Percentiles rank a stretch among this genome's conserved stretches.
Conservation (phyloP, 176 grass and related monocot genomes). For the Zizania latifolia region DNA sequence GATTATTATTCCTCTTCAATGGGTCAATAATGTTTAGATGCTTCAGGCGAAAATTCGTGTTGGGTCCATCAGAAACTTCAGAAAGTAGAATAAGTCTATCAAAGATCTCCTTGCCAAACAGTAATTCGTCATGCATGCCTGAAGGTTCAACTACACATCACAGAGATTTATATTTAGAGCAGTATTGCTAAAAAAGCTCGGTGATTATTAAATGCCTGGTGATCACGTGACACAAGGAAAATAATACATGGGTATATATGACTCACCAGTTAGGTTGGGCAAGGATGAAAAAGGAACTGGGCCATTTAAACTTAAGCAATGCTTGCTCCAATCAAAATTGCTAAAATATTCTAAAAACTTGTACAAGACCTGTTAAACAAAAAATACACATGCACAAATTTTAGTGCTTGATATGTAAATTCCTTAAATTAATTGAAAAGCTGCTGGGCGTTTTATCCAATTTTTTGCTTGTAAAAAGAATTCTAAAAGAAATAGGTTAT, state of each 20-base stretch:
- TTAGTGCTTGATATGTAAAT: neutral
- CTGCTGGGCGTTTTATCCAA: too few species aligned
- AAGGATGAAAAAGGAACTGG: conserved; percentile 57
- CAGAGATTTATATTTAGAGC: neutral
- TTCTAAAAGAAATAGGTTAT: neutral
- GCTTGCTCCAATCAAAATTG: conserved; percentile 61
- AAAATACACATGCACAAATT: neutral
- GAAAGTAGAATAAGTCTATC: conserved; percentile 37
- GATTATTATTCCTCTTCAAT: conserved; percentile 60
- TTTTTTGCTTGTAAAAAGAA: neutral
- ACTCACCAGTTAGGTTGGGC: conserved; percentile 47
- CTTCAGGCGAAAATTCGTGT: conserved; percentile 31
- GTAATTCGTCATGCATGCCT: conserved; percentile 21
- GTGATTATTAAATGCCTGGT: too few species aligned
- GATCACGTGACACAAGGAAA: neutral
- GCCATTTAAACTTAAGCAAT: conserved; percentile 51
- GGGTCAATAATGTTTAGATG: conserved; percentile 69
- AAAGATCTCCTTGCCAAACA: conserved; percentile 41
- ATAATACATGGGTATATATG: neutral
- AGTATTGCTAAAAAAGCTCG: too few species aligned
- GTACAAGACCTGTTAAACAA: conserved; percentile 41
- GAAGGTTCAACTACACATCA: conserved; percentile 39
- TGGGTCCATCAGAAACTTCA: neutral
- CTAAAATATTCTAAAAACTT: conserved; percentile 63
- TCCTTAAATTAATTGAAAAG: neutral